Evolutionary conservation across 1,139 yeast genomes (phyloP), one percentile per base, ranked within the genome.

Genomic region (Debaryomycetaceae sp.): DNA sequence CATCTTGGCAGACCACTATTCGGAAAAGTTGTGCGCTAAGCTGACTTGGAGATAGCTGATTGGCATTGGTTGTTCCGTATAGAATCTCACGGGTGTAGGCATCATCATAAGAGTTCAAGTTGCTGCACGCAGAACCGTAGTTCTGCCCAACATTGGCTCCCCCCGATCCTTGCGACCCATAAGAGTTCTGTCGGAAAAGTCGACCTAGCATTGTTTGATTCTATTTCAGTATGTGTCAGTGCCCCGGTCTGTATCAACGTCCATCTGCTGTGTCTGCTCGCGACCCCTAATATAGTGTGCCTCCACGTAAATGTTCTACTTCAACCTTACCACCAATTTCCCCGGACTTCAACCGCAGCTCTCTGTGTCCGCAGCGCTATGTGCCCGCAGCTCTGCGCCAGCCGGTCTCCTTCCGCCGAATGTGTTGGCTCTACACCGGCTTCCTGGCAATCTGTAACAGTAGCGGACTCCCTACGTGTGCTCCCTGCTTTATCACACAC

Each of bases 1-100:
- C 81, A 54, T 79, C 84, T 55, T 79, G 83, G 7, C 80, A 62
- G 38, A 79, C 63, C 3, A 79, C 56, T 31, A 78, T 56, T 35
- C 84, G 59, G 55, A 75, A 76, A 13, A 62, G 59, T 42, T 66
- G 63, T 23, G 58, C 52, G 45, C 69, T 69, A 34, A 75, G 54
- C 31, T 63, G 66, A 50, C 46, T 59, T 0, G 72, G 70, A 46
- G 57, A 55, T 30, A 68, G 49, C 37, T 58, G 63, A 41, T 57
- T 49, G 20, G 63, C 56, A 42, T 67, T 66, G 38, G 64, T 59
- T n/a, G 72, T 65, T 3, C 78, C 79, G 46, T 73, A 74, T 13
- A 74, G 56, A 31, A 69, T 68, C 42, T 70, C 75, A 37, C 78
- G 51, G 1, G 76, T 69, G 52, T 71, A 70, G 6, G 70, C 55